Conservation (phyloP, 345 rosid genomes). For the Clausena lansium region DNA sequence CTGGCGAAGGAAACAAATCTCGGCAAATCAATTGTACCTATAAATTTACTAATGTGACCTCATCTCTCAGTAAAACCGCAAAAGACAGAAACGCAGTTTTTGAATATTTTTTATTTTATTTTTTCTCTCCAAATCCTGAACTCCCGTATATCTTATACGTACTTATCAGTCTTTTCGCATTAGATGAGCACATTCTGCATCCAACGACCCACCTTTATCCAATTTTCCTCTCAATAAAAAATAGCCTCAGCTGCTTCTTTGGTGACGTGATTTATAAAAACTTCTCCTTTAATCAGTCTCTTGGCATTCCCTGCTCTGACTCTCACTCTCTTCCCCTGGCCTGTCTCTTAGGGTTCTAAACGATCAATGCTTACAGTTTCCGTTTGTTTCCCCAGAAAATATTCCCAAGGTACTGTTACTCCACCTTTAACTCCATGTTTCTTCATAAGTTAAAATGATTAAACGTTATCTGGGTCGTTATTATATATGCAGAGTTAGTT, state of each 20-base stretch:
- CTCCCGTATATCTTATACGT: background rate
- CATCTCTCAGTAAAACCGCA: too few species aligned
- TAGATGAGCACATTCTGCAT: background rate
- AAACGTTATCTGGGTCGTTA: background rate
- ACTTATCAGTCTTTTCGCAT: background rate
- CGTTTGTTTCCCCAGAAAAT: slow-evolving; percentile 14
- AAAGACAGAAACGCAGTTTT: too few species aligned
- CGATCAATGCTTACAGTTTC: background rate
- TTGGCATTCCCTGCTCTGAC: background rate
- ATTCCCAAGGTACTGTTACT: slow-evolving; percentile 6
- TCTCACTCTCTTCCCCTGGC: background rate
- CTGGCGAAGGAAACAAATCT: background rate
- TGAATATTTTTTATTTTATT: too few species aligned
- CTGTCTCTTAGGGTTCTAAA: slow-evolving; percentile 10
- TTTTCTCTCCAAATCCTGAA: too few species aligned
- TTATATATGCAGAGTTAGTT: background rate
- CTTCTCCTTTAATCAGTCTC: background rate
- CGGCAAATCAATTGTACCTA: background rate
- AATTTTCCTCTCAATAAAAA: background rate
- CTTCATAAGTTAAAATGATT: background rate
- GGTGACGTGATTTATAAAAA: slow-evolving; percentile 16
- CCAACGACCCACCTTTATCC: background rate
- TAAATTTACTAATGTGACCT: slow-evolving; percentile 4
- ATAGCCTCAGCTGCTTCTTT: background rate
- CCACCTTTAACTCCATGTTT: background rate